Base-by-base conservation (phyloP, 805 yeast species). In the Millerozyma acaciae region DNA sequence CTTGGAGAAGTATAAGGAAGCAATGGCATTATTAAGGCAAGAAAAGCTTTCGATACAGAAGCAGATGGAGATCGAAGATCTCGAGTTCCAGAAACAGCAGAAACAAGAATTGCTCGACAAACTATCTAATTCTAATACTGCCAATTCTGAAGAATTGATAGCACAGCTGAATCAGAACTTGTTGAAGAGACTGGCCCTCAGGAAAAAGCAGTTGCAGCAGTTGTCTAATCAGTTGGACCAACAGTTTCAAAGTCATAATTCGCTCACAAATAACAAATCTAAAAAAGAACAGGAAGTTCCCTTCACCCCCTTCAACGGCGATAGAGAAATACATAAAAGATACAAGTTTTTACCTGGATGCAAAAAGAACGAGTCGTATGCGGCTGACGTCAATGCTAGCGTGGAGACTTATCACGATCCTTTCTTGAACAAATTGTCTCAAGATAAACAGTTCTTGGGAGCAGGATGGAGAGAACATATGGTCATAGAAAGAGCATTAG, bases 271-370 rank as follows among this genome's bases (percentile, higher is more conserved):
- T 49, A 32, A 52, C 22, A 42, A 50, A 21, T 44, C 50, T 37
- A 40, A 52, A 38, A 27, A 53, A 10, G 43, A 37, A 18, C 43
- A 38, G 19, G 57, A 51, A 18, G 45, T 56, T 6, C 97, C 97
- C 12, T 90, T 89, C 56, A 88, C 97, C 8, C 97, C 97, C 6
- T 90, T 90, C 61, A 79, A 81, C 51, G 97, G 97, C 28, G 97
- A 90, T 60, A 70, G 93, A 40, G 80, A 82, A 38, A 40, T 63
- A 6, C 58, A 65, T 16, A 67, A 68, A 34, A 67, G 73, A 18
- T 88, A 77, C 58, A 62, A 57, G 8, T 58, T 79, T 17, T 48
- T 65, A 16, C 47, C 57, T 16, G 50, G 52, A 8, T 51, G 59
- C 4, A 28, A 39, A 9, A 51, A 50, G 16, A 37, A 43, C 21